Evolutionary conservation across 225 moss, liverwort and hornwort species (phyloP).

Genomic region (Polytrichum formosum): DNA sequence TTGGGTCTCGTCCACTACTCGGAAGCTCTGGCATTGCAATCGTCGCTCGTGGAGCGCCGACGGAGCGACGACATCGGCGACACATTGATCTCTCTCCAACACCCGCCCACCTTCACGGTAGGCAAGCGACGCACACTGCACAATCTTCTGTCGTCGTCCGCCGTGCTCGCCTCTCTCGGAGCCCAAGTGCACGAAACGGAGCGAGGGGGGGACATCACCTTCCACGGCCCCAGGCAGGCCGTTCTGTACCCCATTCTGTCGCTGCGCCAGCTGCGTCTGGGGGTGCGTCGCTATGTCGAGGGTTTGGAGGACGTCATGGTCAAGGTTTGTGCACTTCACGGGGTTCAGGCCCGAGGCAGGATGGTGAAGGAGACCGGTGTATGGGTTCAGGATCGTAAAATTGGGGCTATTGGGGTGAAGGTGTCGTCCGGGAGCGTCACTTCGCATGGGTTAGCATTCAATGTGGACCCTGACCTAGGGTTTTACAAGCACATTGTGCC

Average conservation of each 20-base stretch:
- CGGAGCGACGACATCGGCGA: slow-evolving; percentile 48
- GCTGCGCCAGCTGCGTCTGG: slow-evolving; percentile 51
- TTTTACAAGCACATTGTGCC: slow-evolving; percentile 76
- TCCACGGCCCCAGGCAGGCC: slow-evolving; percentile 82
- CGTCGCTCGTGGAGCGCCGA: slow-evolving; percentile 56
- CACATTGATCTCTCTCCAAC: slow-evolving; percentile 67
- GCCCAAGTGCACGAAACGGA: slow-evolving; percentile 64
- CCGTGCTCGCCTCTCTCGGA: slow-evolving; percentile 38
- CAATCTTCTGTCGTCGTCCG: slow-evolving; percentile 62
- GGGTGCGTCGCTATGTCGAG: slow-evolving; percentile 78
- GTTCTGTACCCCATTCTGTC: slow-evolving; percentile 78
- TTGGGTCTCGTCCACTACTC: slow-evolving; percentile 66
- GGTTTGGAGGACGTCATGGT: slow-evolving; percentile 82
- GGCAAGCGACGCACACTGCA: slow-evolving; percentile 83
- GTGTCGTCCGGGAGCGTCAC: slow-evolving; percentile 77
- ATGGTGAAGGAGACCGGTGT: slow-evolving; percentile 75
- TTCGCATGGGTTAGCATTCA: slow-evolving; percentile 90
- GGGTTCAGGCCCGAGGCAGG: slow-evolving; percentile 65
- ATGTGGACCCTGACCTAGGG: slow-evolving; percentile 64
- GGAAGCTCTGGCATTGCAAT: slow-evolving; percentile 54
- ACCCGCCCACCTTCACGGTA: slow-evolving; percentile 83
- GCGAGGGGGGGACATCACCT: slow-evolving; percentile 89
- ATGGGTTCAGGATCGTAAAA: slow-evolving; percentile 81
- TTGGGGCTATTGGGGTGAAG: slow-evolving; percentile 79
- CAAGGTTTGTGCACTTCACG: slow-evolving; percentile 58